A percentile compares a stretch with the other conserved stretches of the same genome.
Conservation (phyloP, 148 eudicot species). For the Rhododendron vialii region DNA sequence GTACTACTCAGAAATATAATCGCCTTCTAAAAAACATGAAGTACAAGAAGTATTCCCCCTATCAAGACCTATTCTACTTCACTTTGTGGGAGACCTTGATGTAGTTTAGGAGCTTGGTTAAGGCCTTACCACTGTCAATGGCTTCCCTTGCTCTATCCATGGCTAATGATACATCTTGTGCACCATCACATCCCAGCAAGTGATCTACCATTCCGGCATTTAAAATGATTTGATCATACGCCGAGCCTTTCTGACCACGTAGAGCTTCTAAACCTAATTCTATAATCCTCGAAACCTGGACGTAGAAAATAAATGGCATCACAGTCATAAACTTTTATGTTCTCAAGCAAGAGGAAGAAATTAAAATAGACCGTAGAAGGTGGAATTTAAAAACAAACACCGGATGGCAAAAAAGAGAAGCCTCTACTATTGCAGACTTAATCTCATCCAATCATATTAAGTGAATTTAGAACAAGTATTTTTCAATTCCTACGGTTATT, state of each 20-base stretch:
- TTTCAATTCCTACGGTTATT: neutral
- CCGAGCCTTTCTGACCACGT: constrained; percentile 86
- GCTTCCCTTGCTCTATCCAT: constrained; percentile 87
- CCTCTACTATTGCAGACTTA: neutral
- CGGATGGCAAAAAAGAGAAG: neutral
- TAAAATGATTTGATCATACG: constrained; percentile 78
- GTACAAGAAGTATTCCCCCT: neutral
- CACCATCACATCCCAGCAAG: constrained; percentile 85
- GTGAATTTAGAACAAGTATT: neutral
- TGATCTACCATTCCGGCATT: constrained; percentile 92
- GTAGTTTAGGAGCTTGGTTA: constrained; percentile 60
- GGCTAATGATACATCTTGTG: constrained; percentile 69
- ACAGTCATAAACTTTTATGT: neutral
- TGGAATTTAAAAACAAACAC: neutral
- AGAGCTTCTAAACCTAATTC: constrained; percentile 87
- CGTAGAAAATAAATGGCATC: neutral
- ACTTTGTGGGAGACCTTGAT: constrained; percentile 67
- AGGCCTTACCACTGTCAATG: constrained; percentile 88
- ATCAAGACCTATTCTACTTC: constrained; percentile 4
- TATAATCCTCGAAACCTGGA: constrained; percentile 75
- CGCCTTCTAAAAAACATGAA: neutral
- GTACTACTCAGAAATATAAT: neutral
- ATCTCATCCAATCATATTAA: neutral
- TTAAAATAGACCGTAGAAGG: neutral
- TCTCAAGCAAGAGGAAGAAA: neutral